Evolutionary conservation across 305 asterid genomes (phyloP), one percentile per base, ranked within the genome.

Genomic region (Fraxinus latifolia): DNA sequence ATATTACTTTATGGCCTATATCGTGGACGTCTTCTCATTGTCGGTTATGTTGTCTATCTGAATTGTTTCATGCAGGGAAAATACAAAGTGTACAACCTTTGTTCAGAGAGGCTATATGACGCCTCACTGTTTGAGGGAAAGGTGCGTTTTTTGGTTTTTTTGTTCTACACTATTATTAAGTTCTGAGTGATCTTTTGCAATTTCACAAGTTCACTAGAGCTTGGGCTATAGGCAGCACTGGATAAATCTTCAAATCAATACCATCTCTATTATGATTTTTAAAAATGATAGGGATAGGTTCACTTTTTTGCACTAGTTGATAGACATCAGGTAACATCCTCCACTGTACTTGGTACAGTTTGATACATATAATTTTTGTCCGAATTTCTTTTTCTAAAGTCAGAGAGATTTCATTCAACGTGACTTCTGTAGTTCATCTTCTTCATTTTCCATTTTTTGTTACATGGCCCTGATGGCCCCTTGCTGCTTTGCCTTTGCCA

Each of bases 41-140:
- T 34, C 37, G 3, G n/a, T n/a, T 25, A 36, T 27, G 27, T 55
- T 81, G 15, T 36, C 1, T 27, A 19, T 76, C 75, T 83, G 29
- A 80, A 60, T 27, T 44, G 62, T 78, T 85, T 34, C 79, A 34
- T 87, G 91, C 93, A 95, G 99, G 97, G 94, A 75, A 94, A 93
- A 77, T 95, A 95, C 88, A 95, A 95, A 88, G 99, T 95, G 67
- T 95, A 95, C 87, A 95, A 95, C 91, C 98, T 95, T 78, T 95
- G 99, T 86, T 95, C 99, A 29, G 99, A 95, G 90, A 95, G 99
- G 85, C 79, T 95, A 84, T 95, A 95, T 42, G 97, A 94, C 89
- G 99, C 99, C 81, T 92, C 97, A 53, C 90, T 95, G 73, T 95
- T 95, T 89, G 95, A 91, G 87, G 99, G 99, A 86, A 95, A 95